Base-by-base conservation (phyloP, 352 stramenopile species). In the Globisporangium cederbergense region DNA sequence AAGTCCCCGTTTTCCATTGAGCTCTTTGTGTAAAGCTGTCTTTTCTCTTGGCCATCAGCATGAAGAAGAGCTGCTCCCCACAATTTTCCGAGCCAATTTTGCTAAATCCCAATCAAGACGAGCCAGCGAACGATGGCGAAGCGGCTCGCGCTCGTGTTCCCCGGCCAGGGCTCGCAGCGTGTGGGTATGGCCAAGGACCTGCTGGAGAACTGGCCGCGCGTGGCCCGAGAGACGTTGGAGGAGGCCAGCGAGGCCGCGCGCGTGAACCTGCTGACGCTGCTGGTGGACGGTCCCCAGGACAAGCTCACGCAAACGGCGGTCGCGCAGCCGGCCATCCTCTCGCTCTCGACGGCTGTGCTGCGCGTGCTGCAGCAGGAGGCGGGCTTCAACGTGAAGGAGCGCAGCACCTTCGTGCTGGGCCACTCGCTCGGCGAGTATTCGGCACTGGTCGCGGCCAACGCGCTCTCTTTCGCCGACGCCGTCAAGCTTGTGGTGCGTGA, bases 401-500 rank as follows among this genome's bases (percentile, higher is more conserved):
- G 14, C 70, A 77, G n/a, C 43, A 73, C 54, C 9, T 81, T 81
- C 25, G 81, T 78, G 32, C 51, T 95, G 50, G 88, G 88, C 55
- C 88, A 96, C 73, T 96, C 88, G 64, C 71, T 96, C 11, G 88
- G 88, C 52, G 86, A 96, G 71, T 96, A 95, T 73, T 86, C 88
- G 67, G 88, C 88, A 62, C 72, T 96, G 30, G 86, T 93, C 57
- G 83, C 88, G 2, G 77, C 83, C 9, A 68, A 79, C 16, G 68
- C 82, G 46, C 70, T 96, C 54, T 57, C 74, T 1, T 92, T 96
- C 47, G 76, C 75, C 8, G 80, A 90, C 54, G 86, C 83, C 28
- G 78, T 83, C 38, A 62, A 68, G 62, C 81, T 95, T 28, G 86
- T 93, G 68, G 79, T 88, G 55, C 34, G 20, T 30, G 4, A 30